Base-by-base conservation (phyloP, 2,329 filamentous ascomycete genomes). In the Paraphaeosphaeria minitans region DNA sequence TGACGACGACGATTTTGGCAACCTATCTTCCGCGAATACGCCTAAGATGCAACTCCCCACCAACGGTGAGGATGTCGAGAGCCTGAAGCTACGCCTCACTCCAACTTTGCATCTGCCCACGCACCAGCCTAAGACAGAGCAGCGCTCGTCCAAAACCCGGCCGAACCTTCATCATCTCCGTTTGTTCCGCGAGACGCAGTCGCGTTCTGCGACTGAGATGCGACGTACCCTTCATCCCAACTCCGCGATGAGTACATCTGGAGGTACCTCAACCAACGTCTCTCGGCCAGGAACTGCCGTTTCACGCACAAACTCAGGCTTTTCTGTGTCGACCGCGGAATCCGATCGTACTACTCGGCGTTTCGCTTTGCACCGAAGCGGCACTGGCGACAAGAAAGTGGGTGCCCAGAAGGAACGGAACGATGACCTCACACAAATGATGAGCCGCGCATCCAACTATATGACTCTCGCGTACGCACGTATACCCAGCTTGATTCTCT, bases 391-490 rank as follows among this genome's bases (percentile, higher is more conserved):
- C 77, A 83, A 74, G 79, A 83, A 66, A 75, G 77, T 57, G 72
- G 74, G 16, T 62, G 1, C 59, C 58, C 85, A 87, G 52, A 85
- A 89, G 56, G 85, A 87, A 59, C 84, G 87, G 5, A 90, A 89
- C 0, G 95, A 99, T 72, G 96, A 99, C 73, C 82, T 99, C 43
- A 95, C 92, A 12, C 92, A 96, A 80, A 99, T 99, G 95, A 94
- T 99, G 78, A 88, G 87, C 55, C 89, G 95, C 31, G 95, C 95
- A 3, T 97, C 92, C 58, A 96, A 93, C 75, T 99, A 96, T 80
- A 97, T 97, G 93, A 97, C 95, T 0, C 89, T 99, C 61, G 90
- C 94, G 2, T 93, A 96, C 76, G 93, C 99, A 77, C 95, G 93
- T 77, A 92, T 99, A 71, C 92, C 93, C 2, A 95, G 92, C 57